Evolutionary conservation across 495 filamentous ascomycete genomes (phyloP).

Genomic region (Terfezia claveryi): DNA sequence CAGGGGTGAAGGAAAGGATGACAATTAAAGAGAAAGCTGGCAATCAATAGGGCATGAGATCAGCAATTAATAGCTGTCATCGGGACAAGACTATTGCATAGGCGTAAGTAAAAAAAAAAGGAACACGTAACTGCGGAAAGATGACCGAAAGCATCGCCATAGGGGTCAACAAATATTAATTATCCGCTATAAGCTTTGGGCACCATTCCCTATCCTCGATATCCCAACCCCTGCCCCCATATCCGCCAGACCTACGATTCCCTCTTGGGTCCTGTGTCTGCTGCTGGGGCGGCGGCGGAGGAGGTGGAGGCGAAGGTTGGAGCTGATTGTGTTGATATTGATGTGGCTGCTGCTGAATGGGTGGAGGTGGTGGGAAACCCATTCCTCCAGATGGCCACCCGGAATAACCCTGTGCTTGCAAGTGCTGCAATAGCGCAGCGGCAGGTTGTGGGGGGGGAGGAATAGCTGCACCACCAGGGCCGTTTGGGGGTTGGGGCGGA

Average conservation of each 20-base stretch:
- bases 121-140: too few species aligned
- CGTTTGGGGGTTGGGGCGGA: neutral
- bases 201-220: neutral
- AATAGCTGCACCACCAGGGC: neutral
- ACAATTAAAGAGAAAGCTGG: too few species aligned
- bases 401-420: neutral
- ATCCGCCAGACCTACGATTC: neutral
- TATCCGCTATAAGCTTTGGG: too few species aligned
- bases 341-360: neutral
- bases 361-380: neutral
- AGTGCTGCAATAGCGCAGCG: neutral
- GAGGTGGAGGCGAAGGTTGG: neutral
- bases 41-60: too few species aligned
- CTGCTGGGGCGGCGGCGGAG: constrained; percentile 1
- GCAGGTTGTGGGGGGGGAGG: neutral
- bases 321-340: constrained; percentile 1
- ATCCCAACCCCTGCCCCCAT: neutral
- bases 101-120: too few species aligned
- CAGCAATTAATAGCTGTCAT: too few species aligned
- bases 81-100: too few species aligned
- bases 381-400: neutral
- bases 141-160: too few species aligned
- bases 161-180: too few species aligned
- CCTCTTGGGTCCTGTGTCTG: neutral
- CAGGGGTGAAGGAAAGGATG: too few species aligned